phyloP scores from a whole-genome alignment of 176 grass and related monocot genomes.

The Oryza meridionalis region DNA sequence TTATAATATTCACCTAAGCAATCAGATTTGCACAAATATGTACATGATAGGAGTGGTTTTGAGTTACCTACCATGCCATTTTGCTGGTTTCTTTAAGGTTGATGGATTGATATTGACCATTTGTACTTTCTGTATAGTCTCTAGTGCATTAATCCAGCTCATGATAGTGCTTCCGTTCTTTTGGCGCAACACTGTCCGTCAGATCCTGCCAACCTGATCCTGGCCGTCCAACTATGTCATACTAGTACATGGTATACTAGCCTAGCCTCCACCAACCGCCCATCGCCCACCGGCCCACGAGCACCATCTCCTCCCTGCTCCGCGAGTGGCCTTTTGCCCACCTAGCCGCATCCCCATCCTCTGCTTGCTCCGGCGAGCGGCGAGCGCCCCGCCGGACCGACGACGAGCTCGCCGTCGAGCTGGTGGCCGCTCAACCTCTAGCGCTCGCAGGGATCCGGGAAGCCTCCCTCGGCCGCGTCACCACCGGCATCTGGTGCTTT shows the following conservation, averaged over 20 bases:
- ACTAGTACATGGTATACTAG: constrained; percentile 1
- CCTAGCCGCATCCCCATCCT: constrained; percentile 29
- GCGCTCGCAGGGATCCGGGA: constrained; percentile 32
- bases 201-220: neutral
- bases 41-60: neutral
- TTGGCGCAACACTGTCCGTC: neutral
- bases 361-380: neutral
- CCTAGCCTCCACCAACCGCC: neutral
- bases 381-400: constrained; percentile 22
- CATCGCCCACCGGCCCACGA: neutral
- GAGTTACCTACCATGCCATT: neutral
- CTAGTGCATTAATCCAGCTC: too few species aligned
- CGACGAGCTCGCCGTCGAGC: constrained; percentile 24
- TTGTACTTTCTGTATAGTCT: neutral
- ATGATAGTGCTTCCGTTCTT: neutral
- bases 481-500: neutral
- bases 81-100: neutral
- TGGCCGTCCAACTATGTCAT: constrained; percentile 23
- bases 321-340: constrained; percentile 18
- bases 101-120: neutral
- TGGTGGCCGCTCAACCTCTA: neutral
- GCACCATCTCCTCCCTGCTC: constrained; percentile 1
- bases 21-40: neutral
- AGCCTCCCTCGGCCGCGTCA: neutral
- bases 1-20: neutral